Conservation (phyloP, 2,329 filamentous ascomycete genomes). For the Botrytis fragariae region DNA sequence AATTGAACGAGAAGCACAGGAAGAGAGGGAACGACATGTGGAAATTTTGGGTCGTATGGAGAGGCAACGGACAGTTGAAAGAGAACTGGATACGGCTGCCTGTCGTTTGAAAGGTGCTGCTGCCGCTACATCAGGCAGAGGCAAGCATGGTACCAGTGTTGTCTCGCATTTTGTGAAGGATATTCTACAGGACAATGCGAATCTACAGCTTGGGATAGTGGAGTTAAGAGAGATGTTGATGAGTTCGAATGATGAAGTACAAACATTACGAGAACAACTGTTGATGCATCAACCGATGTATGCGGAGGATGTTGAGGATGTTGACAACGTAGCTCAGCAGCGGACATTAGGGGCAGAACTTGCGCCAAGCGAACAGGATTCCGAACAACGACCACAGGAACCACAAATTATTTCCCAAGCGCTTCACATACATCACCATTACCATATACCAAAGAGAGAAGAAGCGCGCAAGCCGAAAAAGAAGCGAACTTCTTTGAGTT, state of each 20-base stretch:
- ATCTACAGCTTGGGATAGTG: conserved; percentile 84
- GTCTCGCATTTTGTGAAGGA: conserved; percentile 97
- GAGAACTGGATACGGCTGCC: conserved; percentile 75
- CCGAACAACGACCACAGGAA: conserved; percentile 20
- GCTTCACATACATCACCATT: conserved; percentile 92
- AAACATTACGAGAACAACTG: conserved; percentile 78
- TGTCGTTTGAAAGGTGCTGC: conserved; percentile 79
- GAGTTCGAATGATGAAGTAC: conserved; percentile 91
- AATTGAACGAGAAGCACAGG: conserved; percentile 78
- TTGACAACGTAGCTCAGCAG: conserved; percentile 40
- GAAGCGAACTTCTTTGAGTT: conserved; percentile 63
- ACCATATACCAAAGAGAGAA: conserved; percentile 67
- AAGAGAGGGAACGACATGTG: conserved; percentile 77
- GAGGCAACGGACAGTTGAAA: conserved; percentile 75
- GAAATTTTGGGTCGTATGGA: conserved; percentile 84
- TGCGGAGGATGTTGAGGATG: conserved; percentile 37
- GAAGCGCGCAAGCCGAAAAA: conserved; percentile 67
- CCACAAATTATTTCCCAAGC: conserved; percentile 59
- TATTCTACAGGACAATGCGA: conserved; percentile 92
- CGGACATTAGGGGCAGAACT: conserved; percentile 72
- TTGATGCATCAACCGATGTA: conserved; percentile 70
- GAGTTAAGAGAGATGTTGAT: conserved; percentile 88
- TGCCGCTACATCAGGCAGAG: conserved; percentile 54
- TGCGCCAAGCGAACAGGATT: conserved; percentile 45
- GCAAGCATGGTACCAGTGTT: conserved; percentile 62